Evolutionary conservation across 2,329 filamentous ascomycete species (phyloP).

Genomic region (Aphanoascus verrucosus): DNA sequence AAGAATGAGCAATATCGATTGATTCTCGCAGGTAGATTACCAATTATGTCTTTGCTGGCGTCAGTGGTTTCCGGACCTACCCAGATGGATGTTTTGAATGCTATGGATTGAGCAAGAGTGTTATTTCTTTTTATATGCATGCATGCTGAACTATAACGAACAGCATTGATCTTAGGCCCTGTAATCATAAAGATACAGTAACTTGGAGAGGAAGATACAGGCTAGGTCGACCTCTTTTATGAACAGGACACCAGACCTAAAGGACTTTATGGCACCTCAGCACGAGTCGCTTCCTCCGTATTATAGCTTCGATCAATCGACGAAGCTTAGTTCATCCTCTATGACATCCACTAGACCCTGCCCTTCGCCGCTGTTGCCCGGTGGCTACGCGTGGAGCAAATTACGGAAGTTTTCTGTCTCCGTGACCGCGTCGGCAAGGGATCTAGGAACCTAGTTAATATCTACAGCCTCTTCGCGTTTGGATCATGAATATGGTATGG

Average conservation of each 20-base stretch:
- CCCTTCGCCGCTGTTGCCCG: constrained; percentile 36
- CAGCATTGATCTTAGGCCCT: no score
- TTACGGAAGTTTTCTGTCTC: constrained; percentile 40
- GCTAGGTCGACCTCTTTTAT: no score
- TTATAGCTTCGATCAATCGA: constrained; percentile 40
- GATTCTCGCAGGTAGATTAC: constrained; percentile 7
- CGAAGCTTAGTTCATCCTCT: constrained; percentile 48
- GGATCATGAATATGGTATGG: background rate
- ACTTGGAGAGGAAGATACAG: no score
- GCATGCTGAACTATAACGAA: background rate
- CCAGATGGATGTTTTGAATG: constrained; percentile 1
- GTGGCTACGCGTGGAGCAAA: constrained; percentile 41
- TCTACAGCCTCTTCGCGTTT: background rate
- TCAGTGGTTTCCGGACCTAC: constrained; percentile 6
- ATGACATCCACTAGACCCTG: constrained; percentile 42
- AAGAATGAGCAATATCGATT: background rate
- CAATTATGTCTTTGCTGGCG: constrained; percentile 1
- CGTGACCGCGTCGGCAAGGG: constrained; percentile 38
- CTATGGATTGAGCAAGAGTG: background rate
- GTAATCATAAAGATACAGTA: no score
- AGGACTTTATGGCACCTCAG: no score
- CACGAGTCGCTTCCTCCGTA: no score
- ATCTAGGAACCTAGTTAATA: constrained; percentile 25
- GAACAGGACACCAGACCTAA: no score
- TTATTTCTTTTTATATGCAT: background rate